Base-by-base conservation (phyloP, 1,284 basidiomycete species). In the Grifola frondosa region DNA sequence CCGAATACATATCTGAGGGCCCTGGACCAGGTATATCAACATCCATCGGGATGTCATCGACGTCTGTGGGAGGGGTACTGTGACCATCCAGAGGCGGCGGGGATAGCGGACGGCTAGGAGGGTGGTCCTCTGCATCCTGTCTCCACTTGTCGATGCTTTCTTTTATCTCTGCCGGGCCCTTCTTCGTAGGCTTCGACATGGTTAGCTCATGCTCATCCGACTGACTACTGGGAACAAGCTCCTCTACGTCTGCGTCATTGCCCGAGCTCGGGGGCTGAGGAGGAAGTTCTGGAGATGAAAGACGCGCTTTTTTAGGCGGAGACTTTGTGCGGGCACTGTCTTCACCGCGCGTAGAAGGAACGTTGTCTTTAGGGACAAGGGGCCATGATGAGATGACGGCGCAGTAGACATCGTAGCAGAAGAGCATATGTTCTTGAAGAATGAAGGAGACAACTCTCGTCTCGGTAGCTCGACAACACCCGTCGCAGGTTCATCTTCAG, bases 221-320 rank as follows among this genome's bases (percentile, higher is more conserved):
- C 56, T 84, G 78, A 51, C 83, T 86, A 31, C 78, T 84, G n/a
- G 80, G 81, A 12, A 87, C 66, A 16, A 73, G 56, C 41, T 73
- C 67, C 32, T 57, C 59, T 13, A 46, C 13, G n/a, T 55, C 56
- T 13, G 41, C 38, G 13, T 48, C 49, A 23, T 49, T 40, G 12
- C 40, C 48, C 5, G 54, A 45, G 42, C 45, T 50, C n/a, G 41
- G 32, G 3, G 50, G 40, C 15, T 42, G 25, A 1, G 42, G 41
- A 5, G 47, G 48, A n/a, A 51, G 48, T 13, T 41, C 41, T 1
- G 52, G 48, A 11, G 52, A 44, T 13, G 49, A 52, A 3, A 56
- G 44, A 9, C 60, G 56, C 9, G 46, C 34, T 29, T 54, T 53
- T 34, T 54, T 57, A 13, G 46, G 26, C 8, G 54, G 42, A 3